Evolutionary conservation across 1,284 basidiomycete genomes (phyloP).

Genomic region (Cystobasidiaceae sp.): DNA sequence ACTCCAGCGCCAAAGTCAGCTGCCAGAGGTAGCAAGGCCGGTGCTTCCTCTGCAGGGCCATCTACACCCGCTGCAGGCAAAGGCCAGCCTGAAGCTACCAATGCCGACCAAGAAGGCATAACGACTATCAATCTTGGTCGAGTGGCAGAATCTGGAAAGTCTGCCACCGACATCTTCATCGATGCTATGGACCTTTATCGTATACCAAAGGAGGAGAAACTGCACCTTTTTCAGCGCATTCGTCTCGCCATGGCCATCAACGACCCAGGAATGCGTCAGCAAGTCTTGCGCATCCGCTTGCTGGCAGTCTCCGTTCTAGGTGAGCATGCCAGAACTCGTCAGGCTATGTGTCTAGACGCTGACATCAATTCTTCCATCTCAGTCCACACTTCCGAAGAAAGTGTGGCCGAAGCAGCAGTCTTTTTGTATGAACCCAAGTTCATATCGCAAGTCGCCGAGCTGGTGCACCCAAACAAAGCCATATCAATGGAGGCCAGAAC

Average conservation of each 20-base stretch:
- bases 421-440: slow-evolving; percentile 94
- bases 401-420: slow-evolving; percentile 68
- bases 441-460: slow-evolving; percentile 77
- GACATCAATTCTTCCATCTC: not conserved
- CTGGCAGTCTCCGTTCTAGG: slow-evolving; percentile 78
- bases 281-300: slow-evolving; percentile 74
- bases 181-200: slow-evolving; percentile 66
- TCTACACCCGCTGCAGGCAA: slow-evolving; percentile 36
- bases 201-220: slow-evolving; percentile 77
- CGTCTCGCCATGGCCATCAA: slow-evolving; percentile 67
- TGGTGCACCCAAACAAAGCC: slow-evolving; percentile 67
- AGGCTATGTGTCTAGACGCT: not conserved
- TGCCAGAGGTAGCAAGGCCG: slow-evolving; percentile 4
- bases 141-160: slow-evolving; percentile 32
- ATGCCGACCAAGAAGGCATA: slow-evolving; percentile 42
- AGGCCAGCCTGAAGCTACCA: slow-evolving; percentile 25
- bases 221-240: slow-evolving; percentile 82
- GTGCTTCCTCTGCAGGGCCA: slow-evolving; percentile 13
- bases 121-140: slow-evolving; percentile 46
- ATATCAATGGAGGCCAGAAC: slow-evolving; percentile 68
- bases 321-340: slow-evolving; percentile 47
- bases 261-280: slow-evolving; percentile 62
- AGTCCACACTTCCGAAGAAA: slow-evolving; percentile 56
- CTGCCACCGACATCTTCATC: slow-evolving; percentile 58
- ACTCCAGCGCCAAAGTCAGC: slow-evolving; percentile 27